Base-by-base conservation (phyloP, 441 rosid genomes). In the Viola pubescens region DNA sequence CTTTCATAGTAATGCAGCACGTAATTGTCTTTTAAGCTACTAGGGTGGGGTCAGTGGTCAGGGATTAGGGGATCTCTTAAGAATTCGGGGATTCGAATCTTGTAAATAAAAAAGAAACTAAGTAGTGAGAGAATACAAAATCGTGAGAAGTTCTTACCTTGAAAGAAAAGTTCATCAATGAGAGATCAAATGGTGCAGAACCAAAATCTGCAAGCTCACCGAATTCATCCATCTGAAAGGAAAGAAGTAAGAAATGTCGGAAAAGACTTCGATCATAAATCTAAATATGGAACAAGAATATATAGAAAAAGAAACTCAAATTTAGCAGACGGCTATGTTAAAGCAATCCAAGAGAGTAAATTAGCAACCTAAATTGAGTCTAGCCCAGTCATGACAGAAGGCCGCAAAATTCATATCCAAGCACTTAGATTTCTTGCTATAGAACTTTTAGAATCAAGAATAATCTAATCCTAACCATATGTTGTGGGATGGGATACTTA, bases 111-210 rank as follows among this genome's bases (percentile, higher is more conserved):
- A 26, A 26, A 2, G 34, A 26, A 26, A 26, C 34, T 26, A 26
- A 26, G 34, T 26, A 26, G 34, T n/a, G n/a, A 19, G 26, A 19
- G 26, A 19, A 19, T 26, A 26, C 34, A 26, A 26, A 26, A 26
- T 26, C 34, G 34, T 26, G 37, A 52, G 39, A 34, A 8, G 52
- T 53, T 37, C 26, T 67, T 80, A 85, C 96, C 92, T 88, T 88
- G 70, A 88, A 88, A 64, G 96, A 88, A 70, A 88, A 85, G 67
- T 83, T 88, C 54, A 83, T 79, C 66, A 73, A 70, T 0, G 95
- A 82, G 63, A 83, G 83, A 65, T 80, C 65, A 53, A 79, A 70
- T 53, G 88, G 85, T 47, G 75, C 65, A 58, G 83, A 73, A 61
- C 75, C 76, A 56, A 82, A 85, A 64, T 79, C 81, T 26, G 73